These are phyloP conservation scores for Cladochytrium replicatum DNA, from an alignment of 192 early-diverging fungal species.

Conservation along the genomic window DNA sequence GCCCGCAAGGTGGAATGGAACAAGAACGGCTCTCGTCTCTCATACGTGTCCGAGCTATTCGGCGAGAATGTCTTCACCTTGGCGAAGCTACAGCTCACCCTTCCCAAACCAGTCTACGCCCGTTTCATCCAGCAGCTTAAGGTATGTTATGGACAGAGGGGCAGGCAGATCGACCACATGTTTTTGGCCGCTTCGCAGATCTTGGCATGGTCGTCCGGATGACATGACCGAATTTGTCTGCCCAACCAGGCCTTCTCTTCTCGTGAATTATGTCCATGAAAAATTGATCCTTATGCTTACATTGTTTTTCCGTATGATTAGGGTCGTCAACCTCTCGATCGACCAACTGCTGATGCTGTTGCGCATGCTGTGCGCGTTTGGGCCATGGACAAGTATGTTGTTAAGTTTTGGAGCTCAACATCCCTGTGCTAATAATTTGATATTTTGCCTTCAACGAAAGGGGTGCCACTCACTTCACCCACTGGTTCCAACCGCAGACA, in stretches of 20 bases:
- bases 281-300: no score
- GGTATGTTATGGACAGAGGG: no score
- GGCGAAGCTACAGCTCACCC: slow-evolving; percentile 73
- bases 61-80: slow-evolving; percentile 91
- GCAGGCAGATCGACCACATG: no score
- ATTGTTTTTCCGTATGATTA: no score
- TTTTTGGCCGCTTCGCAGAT: no score
- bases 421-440: no score
- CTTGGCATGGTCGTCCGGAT: no score
- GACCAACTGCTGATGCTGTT: slow-evolving; percentile 92
- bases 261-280: no score
- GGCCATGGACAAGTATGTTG: slow-evolving; percentile 82
- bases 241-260: no score
- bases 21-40: slow-evolving; percentile 54
- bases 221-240: no score
- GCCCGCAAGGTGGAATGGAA: slow-evolving; percentile 75
- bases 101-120: slow-evolving; percentile 93
- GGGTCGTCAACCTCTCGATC: slow-evolving; percentile 80
- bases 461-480: slow-evolving; percentile 96
- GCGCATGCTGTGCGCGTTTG: slow-evolving; percentile 95
- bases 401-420: no score
- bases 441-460: no score
- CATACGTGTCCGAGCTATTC: slow-evolving; percentile 84
- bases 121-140: slow-evolving; percentile 87
- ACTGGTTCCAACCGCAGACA: slow-evolving; percentile 99